Percentiles rank a stretch among this genome's conserved stretches.
Evolutionary conservation across 345 rosid genomes (phyloP).

Genomic region (Melaleuca alternifolia): DNA sequence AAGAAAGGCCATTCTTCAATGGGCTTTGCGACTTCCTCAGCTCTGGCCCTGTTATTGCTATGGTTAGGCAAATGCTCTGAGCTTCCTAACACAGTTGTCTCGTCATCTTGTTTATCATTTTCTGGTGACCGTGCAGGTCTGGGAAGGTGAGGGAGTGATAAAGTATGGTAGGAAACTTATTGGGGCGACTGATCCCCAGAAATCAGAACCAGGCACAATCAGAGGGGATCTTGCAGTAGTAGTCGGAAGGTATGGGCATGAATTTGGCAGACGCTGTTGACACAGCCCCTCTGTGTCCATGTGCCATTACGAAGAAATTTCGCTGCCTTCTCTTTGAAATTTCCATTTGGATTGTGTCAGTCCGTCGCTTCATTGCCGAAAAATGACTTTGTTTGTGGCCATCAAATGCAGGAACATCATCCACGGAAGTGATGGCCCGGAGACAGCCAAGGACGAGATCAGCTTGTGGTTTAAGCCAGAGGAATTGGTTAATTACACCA

Average conservation of each 20-base stretch:
- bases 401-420: slow-evolving; percentile 63
- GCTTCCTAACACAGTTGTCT: not conserved
- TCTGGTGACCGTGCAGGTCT: slow-evolving; percentile 40
- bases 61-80: slow-evolving; percentile 35
- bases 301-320: not conserved
- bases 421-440: slow-evolving; percentile 98
- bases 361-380: not conserved
- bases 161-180: slow-evolving; percentile 89
- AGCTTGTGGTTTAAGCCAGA: slow-evolving; percentile 91
- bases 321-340: not conserved
- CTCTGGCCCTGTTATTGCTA: slow-evolving; percentile 97
- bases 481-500: slow-evolving; percentile 74
- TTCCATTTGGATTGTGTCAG: not conserved
- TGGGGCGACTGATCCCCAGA: slow-evolving; percentile 98
- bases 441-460: slow-evolving; percentile 92
- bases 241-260: slow-evolving; percentile 64
- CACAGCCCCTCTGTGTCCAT: not conserved
- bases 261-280: not conserved
- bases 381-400: not conserved
- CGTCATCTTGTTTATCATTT: not conserved
- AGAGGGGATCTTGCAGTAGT: slow-evolving; percentile 93
- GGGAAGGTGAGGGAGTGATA: slow-evolving; percentile 99
- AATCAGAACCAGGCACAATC: slow-evolving; percentile 97
- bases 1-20: slow-evolving; percentile 90
- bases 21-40: slow-evolving; percentile 94